Conservation (phyloP, 2,329 filamentous ascomycete genomes). For the Venturia pyrina region DNA sequence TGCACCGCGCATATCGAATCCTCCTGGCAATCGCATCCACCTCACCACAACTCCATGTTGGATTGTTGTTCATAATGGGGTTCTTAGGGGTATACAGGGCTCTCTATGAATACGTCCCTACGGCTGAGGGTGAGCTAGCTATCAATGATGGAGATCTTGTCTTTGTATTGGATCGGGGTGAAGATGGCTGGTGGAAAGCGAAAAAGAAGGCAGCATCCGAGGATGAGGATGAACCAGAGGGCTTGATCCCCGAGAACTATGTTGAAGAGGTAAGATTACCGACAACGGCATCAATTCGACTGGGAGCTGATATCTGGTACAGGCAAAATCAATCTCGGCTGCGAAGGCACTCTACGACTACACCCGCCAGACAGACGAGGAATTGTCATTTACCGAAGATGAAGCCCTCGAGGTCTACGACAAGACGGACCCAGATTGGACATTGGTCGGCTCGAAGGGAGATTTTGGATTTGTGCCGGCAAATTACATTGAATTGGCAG, state of each 20-base stretch:
- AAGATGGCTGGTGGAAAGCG: conserved; percentile 81
- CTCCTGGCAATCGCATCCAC: background rate
- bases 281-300: background rate
- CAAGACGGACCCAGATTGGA: conserved; percentile 90
- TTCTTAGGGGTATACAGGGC: conserved; percentile 88
- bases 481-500: conserved; percentile 76
- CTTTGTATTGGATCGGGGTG: conserved; percentile 75
- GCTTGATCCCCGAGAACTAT: conserved; percentile 89
- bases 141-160: conserved; percentile 81
- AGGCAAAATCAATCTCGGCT: conserved; percentile 56
- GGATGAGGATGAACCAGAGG: conserved; percentile 84
- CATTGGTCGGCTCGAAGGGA: conserved; percentile 70
- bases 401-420: conserved; percentile 77
- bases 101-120: conserved; percentile 84
- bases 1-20: background rate
- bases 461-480: conserved; percentile 92
- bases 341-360: conserved; percentile 98
- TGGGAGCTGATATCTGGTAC: conserved; percentile 13
- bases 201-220: conserved; percentile 74
- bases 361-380: conserved; percentile 91
- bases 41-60: background rate
- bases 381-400: conserved; percentile 91
- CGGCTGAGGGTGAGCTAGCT: conserved; percentile 74
- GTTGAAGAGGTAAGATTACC: conserved; percentile 66
- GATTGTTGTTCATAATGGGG: conserved; percentile 53